Evolutionary conservation across 768 basidiomycete species (phyloP), one percentile per base, ranked within the genome.

Genomic region (Pleurotus sapidus): DNA sequence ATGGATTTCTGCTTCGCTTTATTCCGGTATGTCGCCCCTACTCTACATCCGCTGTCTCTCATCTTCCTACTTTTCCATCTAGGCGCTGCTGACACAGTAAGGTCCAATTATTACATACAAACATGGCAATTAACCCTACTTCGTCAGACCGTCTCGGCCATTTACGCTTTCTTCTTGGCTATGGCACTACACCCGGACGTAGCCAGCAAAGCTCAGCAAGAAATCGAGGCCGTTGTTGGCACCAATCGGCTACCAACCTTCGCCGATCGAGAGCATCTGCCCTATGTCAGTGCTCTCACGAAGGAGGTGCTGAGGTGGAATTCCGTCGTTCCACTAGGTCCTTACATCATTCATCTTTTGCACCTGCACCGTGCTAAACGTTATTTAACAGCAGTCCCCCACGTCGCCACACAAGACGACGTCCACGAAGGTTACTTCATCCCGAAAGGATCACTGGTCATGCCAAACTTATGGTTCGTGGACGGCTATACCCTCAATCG

Each of bases 121-220:
- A 9, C 30, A 34, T 11, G 30, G 30, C 30, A 34, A 34, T 34
- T 34, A 34, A 34, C 8, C 30, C 30, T 34, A 34, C 30, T 11
- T 2, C 30, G 30, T 46, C 68, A 87, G 86, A 87, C 82, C 17
- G 85, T 86, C 59, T 84, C 84, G 43, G 75, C 81, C 1, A 75
- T 84, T 59, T 79, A 84, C 63, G 77, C 84, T 0, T 80, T 87
- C 60, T 87, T 85, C 70, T 73, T 87, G 46, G 85, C 84, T 38
- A 76, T 87, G 75, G 68, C 81, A 2, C 74, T 84, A 24, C 72
- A 81, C 64, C 86, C 85, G 5, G 79, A 80, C 43, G 82, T 71
- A 25, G 76, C 76, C 60, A 78, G 74, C 66, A 86, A 80, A 66
- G 86, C 86, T 11, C 86, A 86, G 60, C 73, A 72, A 55, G 86